Evolutionary conservation across 106 monocot genomes (phyloP).

Genomic region (Narthecium ossifragum): DNA sequence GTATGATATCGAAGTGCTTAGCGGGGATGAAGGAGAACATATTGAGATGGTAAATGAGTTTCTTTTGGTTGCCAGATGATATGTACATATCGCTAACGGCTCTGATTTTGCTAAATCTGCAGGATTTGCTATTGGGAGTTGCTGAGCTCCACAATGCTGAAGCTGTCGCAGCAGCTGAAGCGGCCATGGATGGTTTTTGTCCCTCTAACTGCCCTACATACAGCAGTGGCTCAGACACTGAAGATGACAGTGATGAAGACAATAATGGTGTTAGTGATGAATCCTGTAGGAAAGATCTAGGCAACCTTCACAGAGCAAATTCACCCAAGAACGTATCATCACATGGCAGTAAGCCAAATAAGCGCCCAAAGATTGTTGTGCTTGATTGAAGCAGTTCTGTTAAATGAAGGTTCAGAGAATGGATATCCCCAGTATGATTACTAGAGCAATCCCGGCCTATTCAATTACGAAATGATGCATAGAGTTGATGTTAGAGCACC

Average conservation of each 20-base stretch:
- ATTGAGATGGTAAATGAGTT: too few species aligned
- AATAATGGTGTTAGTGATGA: background rate
- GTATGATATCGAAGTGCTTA: too few species aligned
- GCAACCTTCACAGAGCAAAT: background rate
- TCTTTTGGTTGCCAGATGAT: too few species aligned
- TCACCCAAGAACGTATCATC: background rate
- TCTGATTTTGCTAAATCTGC: too few species aligned
- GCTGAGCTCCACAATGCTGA: constrained; percentile 72
- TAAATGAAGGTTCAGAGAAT: too few species aligned
- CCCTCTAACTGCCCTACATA: constrained; percentile 3
- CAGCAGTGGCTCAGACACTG: constrained; percentile 24
- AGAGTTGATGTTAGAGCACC: too few species aligned
- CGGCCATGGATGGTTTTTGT: constrained; percentile 22
- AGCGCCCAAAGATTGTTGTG: constrained; percentile 54
- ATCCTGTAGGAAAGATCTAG: too few species aligned
- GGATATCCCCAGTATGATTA: too few species aligned
- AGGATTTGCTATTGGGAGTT: constrained; percentile 94
- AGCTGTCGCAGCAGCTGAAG: constrained; percentile 73
- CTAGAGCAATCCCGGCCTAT: too few species aligned
- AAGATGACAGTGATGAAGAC: constrained; percentile 30
- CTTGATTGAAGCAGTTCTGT: constrained; percentile 37
- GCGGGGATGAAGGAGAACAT: too few species aligned
- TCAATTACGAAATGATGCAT: too few species aligned
- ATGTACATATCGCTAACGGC: too few species aligned
- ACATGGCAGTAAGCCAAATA: constrained; percentile 19